Evolutionary conservation across 2,329 filamentous ascomycete species (phyloP).

Genomic region (Ophiostoma himal-ulmi): DNA sequence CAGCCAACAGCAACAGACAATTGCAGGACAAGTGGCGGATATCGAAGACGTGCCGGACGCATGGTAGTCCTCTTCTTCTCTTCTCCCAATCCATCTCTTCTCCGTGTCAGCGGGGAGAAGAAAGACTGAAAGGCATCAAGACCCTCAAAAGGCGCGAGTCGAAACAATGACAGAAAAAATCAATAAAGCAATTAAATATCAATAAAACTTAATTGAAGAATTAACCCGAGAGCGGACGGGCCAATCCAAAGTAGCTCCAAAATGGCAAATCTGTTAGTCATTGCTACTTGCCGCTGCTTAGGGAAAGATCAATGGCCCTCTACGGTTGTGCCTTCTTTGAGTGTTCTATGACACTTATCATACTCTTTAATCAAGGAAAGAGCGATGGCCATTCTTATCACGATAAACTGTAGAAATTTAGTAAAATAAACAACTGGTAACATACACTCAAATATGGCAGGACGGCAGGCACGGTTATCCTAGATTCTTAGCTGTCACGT

Average conservation of each 20-base stretch:
- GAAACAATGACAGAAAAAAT: slow-evolving; percentile 21
- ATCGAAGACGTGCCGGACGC: slow-evolving; percentile 12
- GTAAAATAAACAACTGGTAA: background rate
- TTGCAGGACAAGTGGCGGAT: slow-evolving; percentile 10
- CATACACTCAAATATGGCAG: background rate
- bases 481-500: background rate
- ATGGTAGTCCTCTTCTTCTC: slow-evolving; percentile 17
- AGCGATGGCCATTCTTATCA: background rate
- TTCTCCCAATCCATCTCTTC: slow-evolving; percentile 3
- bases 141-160: background rate
- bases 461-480: background rate
- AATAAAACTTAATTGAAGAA: background rate
- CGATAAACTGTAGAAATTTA: background rate
- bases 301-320: background rate
- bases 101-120: slow-evolving; percentile 14
- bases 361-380: background rate
- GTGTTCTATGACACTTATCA: background rate
- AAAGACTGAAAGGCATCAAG: background rate
- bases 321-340: background rate
- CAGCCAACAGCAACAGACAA: slow-evolving; percentile 16
- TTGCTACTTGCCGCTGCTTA: background rate
- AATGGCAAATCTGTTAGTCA: slow-evolving; percentile 7
- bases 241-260: slow-evolving; percentile 12
- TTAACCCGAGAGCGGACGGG: slow-evolving; percentile 13
- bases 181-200: slow-evolving; percentile 4